Conservation (phyloP, 371 early-diverging fungal genomes). For the Zychaea mexicana region DNA sequence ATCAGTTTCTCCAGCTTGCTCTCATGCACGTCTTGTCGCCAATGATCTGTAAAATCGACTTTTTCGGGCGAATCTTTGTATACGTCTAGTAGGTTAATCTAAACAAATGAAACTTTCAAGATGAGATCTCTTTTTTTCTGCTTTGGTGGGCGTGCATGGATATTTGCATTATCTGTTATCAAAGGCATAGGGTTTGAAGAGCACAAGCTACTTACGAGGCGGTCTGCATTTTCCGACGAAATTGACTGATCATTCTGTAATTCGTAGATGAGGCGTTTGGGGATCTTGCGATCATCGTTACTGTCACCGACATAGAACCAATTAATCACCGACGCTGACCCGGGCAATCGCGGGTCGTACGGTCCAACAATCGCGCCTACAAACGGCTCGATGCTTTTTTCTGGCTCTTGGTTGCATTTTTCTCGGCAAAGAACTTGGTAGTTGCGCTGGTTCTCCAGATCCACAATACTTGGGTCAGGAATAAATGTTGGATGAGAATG, state of each 20-base stretch:
- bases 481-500: slow-evolving; percentile 48
- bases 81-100: slow-evolving; percentile 59
- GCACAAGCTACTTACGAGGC: slow-evolving; percentile 45
- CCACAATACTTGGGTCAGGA: slow-evolving; percentile 43
- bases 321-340: slow-evolving; percentile 76
- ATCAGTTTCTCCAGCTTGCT: slow-evolving; percentile 71
- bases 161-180: background rate
- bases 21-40: slow-evolving; percentile 72
- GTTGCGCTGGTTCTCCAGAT: slow-evolving; percentile 81
- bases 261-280: slow-evolving; percentile 70
- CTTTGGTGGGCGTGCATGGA: background rate
- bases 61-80: slow-evolving; percentile 62
- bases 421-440: slow-evolving; percentile 76
- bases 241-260: slow-evolving; percentile 51
- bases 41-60: slow-evolving; percentile 64
- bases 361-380: slow-evolving; percentile 91
- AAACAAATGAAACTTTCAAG: background rate
- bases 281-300: slow-evolving; percentile 46
- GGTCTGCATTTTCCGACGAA: slow-evolving; percentile 49
- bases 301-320: slow-evolving; percentile 73
- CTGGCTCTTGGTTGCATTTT: slow-evolving; percentile 13
- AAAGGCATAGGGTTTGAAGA: background rate
- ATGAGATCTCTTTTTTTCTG: background rate
- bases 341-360: slow-evolving; percentile 82
- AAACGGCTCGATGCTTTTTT: slow-evolving; percentile 68